A percentile compares a stretch with the other conserved stretches of the same genome.
Evolutionary conservation across 2,329 filamentous ascomycete genomes (phyloP).

Genomic region (Ophiocordyceps camponoti-saundersi): DNA sequence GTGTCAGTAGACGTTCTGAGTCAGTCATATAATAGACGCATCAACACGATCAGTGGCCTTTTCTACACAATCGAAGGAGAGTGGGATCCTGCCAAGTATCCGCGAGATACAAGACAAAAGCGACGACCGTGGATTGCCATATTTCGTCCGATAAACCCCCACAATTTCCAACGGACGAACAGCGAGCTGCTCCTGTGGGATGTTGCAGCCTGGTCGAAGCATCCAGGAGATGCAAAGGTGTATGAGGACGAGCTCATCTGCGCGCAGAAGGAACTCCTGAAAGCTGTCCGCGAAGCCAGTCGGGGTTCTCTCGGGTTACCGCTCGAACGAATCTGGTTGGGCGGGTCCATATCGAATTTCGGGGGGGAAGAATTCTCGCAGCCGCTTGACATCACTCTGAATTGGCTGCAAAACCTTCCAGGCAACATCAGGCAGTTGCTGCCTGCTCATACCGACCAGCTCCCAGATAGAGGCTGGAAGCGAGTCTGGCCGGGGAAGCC

Average conservation of each 20-base stretch:
- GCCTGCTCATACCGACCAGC: slow-evolving; percentile 12
- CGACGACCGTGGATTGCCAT: slow-evolving; percentile 35
- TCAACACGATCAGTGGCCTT: slow-evolving; percentile 18
- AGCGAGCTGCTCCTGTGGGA: slow-evolving; percentile 42
- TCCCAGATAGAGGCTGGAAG: slow-evolving; percentile 21
- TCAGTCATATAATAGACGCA: neutral
- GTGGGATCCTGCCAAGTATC: slow-evolving; percentile 2
- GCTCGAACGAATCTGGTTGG: slow-evolving; percentile 28
- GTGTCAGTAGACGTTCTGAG: slow-evolving; percentile 3
- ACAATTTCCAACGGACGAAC: slow-evolving; percentile 9
- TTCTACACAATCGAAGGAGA: slow-evolving; percentile 26
- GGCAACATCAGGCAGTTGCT: slow-evolving; percentile 15
- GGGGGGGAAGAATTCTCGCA: slow-evolving; percentile 7
- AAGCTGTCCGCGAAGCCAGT: slow-evolving; percentile 13
- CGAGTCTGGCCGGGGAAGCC: slow-evolving; percentile 8
- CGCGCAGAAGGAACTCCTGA: slow-evolving; percentile 28
- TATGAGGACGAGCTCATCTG: slow-evolving; percentile 20
- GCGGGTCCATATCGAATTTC: slow-evolving; percentile 13
- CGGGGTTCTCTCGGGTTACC: slow-evolving; percentile 10
- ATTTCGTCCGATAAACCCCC: slow-evolving; percentile 24
- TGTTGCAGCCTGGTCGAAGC: slow-evolving; percentile 11
- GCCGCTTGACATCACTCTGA: slow-evolving; percentile 25
- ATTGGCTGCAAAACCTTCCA: slow-evolving; percentile 16
- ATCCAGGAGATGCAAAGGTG: slow-evolving; percentile 5
- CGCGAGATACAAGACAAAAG: slow-evolving; percentile 5